Evolutionary conservation across 805 yeast genomes (phyloP).

Genomic region (Candida suzukii): DNA sequence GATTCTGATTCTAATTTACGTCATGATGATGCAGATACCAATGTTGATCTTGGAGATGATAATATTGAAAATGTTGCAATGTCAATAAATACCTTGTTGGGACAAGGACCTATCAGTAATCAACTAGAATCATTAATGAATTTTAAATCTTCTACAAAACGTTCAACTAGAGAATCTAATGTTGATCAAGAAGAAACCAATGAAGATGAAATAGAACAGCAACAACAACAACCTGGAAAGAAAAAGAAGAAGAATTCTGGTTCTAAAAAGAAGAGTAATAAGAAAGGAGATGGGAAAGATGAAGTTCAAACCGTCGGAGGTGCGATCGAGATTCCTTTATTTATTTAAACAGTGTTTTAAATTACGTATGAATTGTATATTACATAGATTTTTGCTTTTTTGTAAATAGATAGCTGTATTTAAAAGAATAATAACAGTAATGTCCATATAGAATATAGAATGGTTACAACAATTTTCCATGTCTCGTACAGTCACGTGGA

Average conservation of each 20-base stretch:
- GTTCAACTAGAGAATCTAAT: neutral
- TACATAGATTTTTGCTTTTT: too few relatives aligned
- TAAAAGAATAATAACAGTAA: too few relatives aligned
- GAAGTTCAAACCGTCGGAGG: constrained; percentile 31
- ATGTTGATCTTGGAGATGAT: neutral
- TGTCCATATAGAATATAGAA: too few relatives aligned
- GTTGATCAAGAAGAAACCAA: neutral
- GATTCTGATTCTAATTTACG: too few relatives aligned
- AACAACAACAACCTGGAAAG: neutral
- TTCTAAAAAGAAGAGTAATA: neutral
- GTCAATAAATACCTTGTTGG: neutral
- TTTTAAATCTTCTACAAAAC: neutral
- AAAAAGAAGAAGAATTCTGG: neutral
- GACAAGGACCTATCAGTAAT: constrained; percentile 1
- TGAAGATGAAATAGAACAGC: neutral
- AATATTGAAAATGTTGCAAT: neutral
- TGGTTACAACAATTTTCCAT: neutral
- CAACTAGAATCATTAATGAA: constrained; percentile 1
- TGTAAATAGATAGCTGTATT: too few relatives aligned
- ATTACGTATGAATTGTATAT: too few relatives aligned
- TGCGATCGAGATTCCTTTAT: constrained; percentile 38
- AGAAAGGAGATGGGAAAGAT: neutral
- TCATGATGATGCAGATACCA: neutral
- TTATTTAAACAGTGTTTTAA: too few relatives aligned
- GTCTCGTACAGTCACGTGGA: neutral